These are phyloP conservation scores for Prunus campanulata DNA, from an alignment of 306 rosid species.

Conservation along the genomic window DNA sequence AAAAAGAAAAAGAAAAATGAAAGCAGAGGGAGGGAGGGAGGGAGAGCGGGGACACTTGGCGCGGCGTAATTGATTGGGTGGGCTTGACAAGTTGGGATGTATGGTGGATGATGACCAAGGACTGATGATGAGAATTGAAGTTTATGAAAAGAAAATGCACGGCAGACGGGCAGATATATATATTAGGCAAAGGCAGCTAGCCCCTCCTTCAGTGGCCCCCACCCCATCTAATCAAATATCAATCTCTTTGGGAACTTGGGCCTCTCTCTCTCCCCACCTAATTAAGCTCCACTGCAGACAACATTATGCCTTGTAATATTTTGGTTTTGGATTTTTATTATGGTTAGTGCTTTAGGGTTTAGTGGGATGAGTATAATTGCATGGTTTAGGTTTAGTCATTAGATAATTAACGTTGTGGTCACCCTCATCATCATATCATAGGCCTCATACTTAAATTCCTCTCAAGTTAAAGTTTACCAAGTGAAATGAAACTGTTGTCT, in stretches of 20 bases:
- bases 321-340: not conserved
- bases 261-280: conserved; percentile 42
- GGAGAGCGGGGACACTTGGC: conserved; percentile 49
- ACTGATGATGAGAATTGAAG: conserved; percentile 34
- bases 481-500: no score
- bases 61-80: conserved; percentile 43
- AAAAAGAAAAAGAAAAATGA: conserved; percentile 18
- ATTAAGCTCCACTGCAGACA: conserved; percentile 26
- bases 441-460: no score
- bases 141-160: conserved; percentile 49
- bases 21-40: not conserved
- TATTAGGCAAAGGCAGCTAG: not conserved
- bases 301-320: conserved; percentile 12
- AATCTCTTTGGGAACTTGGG: conserved; percentile 99
- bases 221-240: conserved; percentile 54
- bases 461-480: no score
- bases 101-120: conserved; percentile 1
- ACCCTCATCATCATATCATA: not conserved
- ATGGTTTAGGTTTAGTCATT: conserved; percentile 3
- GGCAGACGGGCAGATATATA: not conserved
- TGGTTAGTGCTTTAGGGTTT: conserved; percentile 1
- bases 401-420: conserved; percentile 10
- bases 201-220: conserved; percentile 34
- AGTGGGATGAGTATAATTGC: conserved; percentile 25
- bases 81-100: not conserved